phyloP scores from a whole-genome alignment of 2,329 filamentous ascomycete species.

The Fusarium multiceps region DNA sequence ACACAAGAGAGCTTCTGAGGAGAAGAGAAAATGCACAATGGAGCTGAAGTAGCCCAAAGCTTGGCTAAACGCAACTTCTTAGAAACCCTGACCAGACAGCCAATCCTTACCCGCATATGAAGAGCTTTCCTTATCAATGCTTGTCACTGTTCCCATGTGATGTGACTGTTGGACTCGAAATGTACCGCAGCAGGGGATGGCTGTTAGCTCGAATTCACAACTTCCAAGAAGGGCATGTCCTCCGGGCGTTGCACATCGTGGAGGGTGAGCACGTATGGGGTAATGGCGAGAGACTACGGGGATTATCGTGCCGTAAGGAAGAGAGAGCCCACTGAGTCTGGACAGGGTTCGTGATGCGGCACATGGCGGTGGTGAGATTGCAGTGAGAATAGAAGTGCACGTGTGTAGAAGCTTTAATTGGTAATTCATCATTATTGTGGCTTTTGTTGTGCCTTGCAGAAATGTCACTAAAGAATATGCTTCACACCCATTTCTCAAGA shows the following conservation, averaged over 20 bases:
- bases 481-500: not conserved
- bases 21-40: conserved; percentile 6
- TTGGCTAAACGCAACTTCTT: not conserved
- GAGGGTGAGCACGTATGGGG: conserved; percentile 27
- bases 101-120: not conserved
- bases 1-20: not conserved
- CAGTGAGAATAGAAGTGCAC: conserved; percentile 4
- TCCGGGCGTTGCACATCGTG: conserved; percentile 26
- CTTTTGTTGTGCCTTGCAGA: conserved; percentile 26
- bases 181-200: conserved; percentile 13
- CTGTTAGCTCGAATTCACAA: conserved; percentile 19
- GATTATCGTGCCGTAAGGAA: not conserved
- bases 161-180: conserved; percentile 17
- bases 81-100: not conserved
- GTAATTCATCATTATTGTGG: not conserved
- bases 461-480: not conserved
- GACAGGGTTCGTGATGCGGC: conserved; percentile 1
- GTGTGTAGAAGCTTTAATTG: not conserved
- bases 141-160: conserved; percentile 20
- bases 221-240: conserved; percentile 36
- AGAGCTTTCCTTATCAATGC: conserved; percentile 36
- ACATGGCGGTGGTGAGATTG: not conserved
- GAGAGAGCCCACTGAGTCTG: not conserved
- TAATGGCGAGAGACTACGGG: not conserved
- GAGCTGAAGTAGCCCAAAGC: not conserved